Base-by-base conservation (phyloP, 208 protist genomes). In the Crithidia brevicula region DNA sequence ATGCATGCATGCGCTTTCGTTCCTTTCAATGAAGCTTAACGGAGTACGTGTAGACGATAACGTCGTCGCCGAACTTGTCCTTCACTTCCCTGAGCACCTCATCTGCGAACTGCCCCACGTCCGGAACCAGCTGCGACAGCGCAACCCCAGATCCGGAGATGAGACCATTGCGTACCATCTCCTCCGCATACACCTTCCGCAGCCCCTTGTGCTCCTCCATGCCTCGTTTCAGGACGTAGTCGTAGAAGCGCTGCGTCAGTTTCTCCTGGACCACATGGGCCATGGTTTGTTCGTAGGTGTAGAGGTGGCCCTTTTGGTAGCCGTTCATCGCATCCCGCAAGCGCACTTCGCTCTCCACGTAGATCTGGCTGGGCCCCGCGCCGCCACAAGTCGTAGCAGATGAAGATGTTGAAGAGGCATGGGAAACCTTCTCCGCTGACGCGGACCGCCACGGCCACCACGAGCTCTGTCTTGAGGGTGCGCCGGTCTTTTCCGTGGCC, bases 101-200 rank as follows among this genome's bases (percentile, higher is more conserved):
- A 18, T 73, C 62, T 16, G 72, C 67, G 40, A 85, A 83, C 47
- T 67, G 54, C 3, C 36, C 30, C 16, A 79, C 10, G 40, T 85
- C 75, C 7, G 74, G 74, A 38, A 88, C 72, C 49, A 85, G 61
- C n/a, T 81, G 65, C 15, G 52, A 0, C 30, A 84, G 28, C 9
- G 51, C 63, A 15, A 88, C 46, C 15, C 79, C 79, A 10, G 63
- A 51, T 36, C 78, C 79, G 20, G 67, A 67, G 36, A 85, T 65
- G 20, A 72, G 56, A 7, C 90, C 90, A 50, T 87, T 89, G 23
- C 68, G 33, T 11, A 95, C 47, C 57, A 93, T 61, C 73, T 91
- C 87, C 16, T 87, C 73, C 3, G 77, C 81, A 52, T 80, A 86
- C 23, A 85, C 53, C 28, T 51, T 62, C 28, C 70, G 66, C 43